Base-by-base conservation (phyloP, 2,329 filamentous ascomycete species). In the Pyrenophora tritici-repentis region DNA sequence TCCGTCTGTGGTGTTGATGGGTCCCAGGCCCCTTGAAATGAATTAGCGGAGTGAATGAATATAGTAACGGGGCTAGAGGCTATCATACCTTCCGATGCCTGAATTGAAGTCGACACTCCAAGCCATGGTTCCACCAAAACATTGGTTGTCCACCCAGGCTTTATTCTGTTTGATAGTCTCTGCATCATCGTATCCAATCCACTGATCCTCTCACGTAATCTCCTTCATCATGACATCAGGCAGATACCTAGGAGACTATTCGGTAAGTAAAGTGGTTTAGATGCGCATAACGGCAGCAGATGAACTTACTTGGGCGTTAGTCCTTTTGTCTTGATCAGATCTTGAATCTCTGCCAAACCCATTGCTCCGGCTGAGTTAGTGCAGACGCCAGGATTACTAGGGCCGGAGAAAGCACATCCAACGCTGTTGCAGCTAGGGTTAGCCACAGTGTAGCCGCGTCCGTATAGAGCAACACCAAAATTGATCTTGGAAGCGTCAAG, bases 391-490 rank as follows among this genome's bases (percentile, higher is more conserved):
- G 63, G 17, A 6, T 39, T 38, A 24, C 55, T 58, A 4, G 52
- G 37, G 1, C 22, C 42, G 6, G n/a, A 32, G 58, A 59, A 65
- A 12, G 54, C 62, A 71, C 13, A 69, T 76, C 79, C 81, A 5
- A 61, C 22, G 4, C 22, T 45, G 8, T 13, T 20, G 40, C 67
- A 68, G 5, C n/a, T 40, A 2, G 48, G 2, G 42, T 64, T 56
- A 1, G 42, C 3, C 2, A 62, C 16, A 1, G 75, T 65, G 53
- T 68, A 75, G 3, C 51, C 53, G 2, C 72, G 57, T 2, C 76
- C 75, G 56, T 82, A 81, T 48, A 77, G 80, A 0, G 69, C 77
- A 0, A 77, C 22, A 0, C 80, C 80, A 6, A 83, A 42, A 4
- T 57, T 63, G 1, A 83, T 55, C 44, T 80, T 77, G 0, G 50